Evolutionary conservation across 2,329 filamentous ascomycete genomes (phyloP), one percentile per base, ranked within the genome.

Genomic region (Beauveria rudraprayagi): DNA sequence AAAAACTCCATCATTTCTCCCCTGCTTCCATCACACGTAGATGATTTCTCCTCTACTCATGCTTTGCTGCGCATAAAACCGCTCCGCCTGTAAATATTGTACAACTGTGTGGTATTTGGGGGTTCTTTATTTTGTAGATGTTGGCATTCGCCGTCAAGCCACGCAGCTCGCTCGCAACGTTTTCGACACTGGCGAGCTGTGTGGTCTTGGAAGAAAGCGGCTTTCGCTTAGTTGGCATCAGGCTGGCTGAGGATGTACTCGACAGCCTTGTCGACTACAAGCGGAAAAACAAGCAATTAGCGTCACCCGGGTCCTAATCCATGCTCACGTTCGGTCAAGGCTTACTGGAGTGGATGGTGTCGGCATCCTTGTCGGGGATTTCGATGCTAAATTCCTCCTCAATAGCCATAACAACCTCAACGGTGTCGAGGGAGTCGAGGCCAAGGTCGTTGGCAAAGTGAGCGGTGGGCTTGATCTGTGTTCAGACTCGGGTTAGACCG

Each of bases 341-440:
- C 90, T 69, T 89, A 96, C 92, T 87, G 72, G 91, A 96, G 84
- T 94, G 91, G 77, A 97, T 96, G 67, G 83, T 82, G 77, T 97
- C 92, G 68, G 92, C 92, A 73, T 96, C 91, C 85, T 96, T 96
- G 80, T 97, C 92, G 69, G 92, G 92, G 71, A 97, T 97, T 84
- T 97, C 92, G 76, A 97, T 94, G 88, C 91, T 85, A 73, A 87
- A 86, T 71, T 87, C 81, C 79, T 99, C 94, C 85, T 99, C 94
- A 78, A 99, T 97, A 67, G 94, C 94, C 94, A 99, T 99, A 70
- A 99, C 94, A 68, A 99, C 94, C 83, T 99, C 94, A 66, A 99
- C 94, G 66, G 94, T 97, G 77, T 99, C 94, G 77, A 99, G 85
- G 79, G 90, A 95, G 82, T 99, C 94, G 71, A 99, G 83, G 67